Conservation (phyloP, 495 filamentous ascomycete genomes). For the Tuber melanosporum region DNA sequence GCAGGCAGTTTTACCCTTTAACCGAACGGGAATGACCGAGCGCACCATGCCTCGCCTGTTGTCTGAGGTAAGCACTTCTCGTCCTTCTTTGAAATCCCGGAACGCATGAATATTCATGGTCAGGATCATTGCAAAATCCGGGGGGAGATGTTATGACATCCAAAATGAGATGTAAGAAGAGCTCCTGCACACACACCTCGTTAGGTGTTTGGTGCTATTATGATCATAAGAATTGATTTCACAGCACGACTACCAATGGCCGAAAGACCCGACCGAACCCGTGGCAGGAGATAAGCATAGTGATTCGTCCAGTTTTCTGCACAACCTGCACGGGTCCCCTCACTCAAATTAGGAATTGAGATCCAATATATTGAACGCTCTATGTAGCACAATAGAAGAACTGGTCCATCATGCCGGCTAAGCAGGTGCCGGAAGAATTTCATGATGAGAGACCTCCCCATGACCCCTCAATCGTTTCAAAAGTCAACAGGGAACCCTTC, state of each 20-base stretch:
- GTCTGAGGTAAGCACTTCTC: not conserved
- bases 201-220: not conserved
- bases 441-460: not conserved
- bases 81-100: not conserved
- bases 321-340: not conserved
- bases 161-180: not conserved
- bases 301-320: not conserved
- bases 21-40: not conserved
- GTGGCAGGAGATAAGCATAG: not conserved
- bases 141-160: slow-evolving; percentile 1
- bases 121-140: not conserved
- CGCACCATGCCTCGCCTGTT: not conserved
- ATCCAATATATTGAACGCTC: not conserved
- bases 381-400: not conserved
- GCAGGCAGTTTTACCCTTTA: not conserved
- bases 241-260: not conserved
- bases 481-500: not conserved
- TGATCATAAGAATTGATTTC: not conserved
- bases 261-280: not conserved
- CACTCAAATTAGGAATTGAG: not conserved
- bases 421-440: not conserved
- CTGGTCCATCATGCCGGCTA: not conserved
- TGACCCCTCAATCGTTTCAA: not conserved
- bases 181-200: not conserved
- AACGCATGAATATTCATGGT: not conserved